Evolutionary conservation across 441 rosid genomes (phyloP), one percentile per base, ranked within the genome.

Genomic region (Pelargonium hybrid): DNA sequence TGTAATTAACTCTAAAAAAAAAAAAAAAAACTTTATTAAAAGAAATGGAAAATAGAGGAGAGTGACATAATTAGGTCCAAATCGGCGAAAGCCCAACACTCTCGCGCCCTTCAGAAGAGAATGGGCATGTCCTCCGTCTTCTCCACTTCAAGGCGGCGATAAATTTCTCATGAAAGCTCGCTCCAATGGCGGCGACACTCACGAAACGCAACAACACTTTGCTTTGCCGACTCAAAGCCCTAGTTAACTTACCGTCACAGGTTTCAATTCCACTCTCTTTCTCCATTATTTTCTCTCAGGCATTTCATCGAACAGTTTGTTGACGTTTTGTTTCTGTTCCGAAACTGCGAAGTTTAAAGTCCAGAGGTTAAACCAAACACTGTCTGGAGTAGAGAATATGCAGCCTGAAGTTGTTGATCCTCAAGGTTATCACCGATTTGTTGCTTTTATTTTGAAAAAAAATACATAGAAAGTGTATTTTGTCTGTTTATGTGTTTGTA

Each of bases 271-370:
- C 39, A 72, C 54, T 66, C 66, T 62, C 68, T 20, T 13, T 25
- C 25, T 57, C 14, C 2, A 0, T 14, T 29, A 11, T 50, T 11
- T 74, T 77, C 73, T 74, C 14, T 54, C 66, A 13, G 82, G 78
- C 89, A 81, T 69, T 86, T 91, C 70, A 15, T 87, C 91, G 75
- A 87, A 82, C 87, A 77, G 68, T 71, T 68, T 7, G 31, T 68
- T 7, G 31, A 59, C 47, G 73, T 17, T 13, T 63, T 14, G 3
- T 3, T 69, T 64, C 41, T 56, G 4, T 78, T 68, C 34, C 68
- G 31, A 25, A 34, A 66, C 73, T 21, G 15, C 65, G 17, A n/a
- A 9, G 23, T 54, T 75, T 47, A 65, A 61, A 14, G 61, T 21
- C 1, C 81, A 83, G 83, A 84, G 93, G 75, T 74, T 76, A 71